Evolutionary conservation across 768 basidiomycete genomes (phyloP).

Genomic region (Termitomyces sp.): DNA sequence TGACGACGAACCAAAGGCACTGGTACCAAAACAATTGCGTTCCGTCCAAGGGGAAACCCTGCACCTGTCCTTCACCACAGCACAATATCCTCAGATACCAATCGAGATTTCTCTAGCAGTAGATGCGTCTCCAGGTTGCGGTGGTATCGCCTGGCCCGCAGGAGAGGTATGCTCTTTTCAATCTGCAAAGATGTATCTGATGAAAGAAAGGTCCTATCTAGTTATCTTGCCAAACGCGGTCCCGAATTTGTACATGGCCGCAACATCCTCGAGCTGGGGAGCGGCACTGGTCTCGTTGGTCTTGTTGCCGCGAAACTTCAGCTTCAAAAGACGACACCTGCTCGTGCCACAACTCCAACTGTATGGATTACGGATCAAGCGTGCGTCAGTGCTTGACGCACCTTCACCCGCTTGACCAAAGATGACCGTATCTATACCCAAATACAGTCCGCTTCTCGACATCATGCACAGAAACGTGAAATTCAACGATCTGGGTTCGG

Average conservation of each 20-base stretch:
- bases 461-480: slow-evolving; percentile 75
- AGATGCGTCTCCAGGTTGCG: slow-evolving; percentile 85
- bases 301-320: slow-evolving; percentile 65
- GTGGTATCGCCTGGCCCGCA: slow-evolving; percentile 90
- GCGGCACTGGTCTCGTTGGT: slow-evolving; percentile 92
- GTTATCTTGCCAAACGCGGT: slow-evolving; percentile 62
- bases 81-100: slow-evolving; percentile 16
- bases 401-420: neutral
- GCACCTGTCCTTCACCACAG: slow-evolving; percentile 32
- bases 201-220: slow-evolving; percentile 61
- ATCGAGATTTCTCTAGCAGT: slow-evolving; percentile 52
- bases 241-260: slow-evolving; percentile 44
- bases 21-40: slow-evolving; percentile 51
- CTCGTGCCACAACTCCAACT: slow-evolving; percentile 34
- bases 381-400: slow-evolving; percentile 43
- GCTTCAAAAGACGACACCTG: slow-evolving; percentile 15
- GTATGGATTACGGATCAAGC: slow-evolving; percentile 88
- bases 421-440: neutral
- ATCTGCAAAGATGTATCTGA: slow-evolving; percentile 7
- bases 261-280: slow-evolving; percentile 77
- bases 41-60: slow-evolving; percentile 45
- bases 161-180: slow-evolving; percentile 58
- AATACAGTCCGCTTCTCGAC: slow-evolving; percentile 60
- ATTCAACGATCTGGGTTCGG: slow-evolving; percentile 54
- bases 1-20: slow-evolving; percentile 20